Percentiles rank a stretch among this genome's conserved stretches.
phyloP scores from a whole-genome alignment of 169 alveolate genomes.

The Plasmodium sp. region DNA sequence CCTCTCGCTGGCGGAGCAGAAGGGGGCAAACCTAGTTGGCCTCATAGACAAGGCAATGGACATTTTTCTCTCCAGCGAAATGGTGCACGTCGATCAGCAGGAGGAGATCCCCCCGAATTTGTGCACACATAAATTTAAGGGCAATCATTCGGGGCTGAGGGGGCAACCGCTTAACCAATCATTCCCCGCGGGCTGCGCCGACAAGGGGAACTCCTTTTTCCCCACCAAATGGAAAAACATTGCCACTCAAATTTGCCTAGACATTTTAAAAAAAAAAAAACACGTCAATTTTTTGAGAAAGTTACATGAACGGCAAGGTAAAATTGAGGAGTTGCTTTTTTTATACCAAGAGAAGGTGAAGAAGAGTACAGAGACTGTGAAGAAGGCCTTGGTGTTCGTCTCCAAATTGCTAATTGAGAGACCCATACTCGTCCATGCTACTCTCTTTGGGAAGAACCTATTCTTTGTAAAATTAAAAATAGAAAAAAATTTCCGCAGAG shows the following conservation, averaged over 20 bases:
- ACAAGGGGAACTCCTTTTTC: conserved; percentile 56
- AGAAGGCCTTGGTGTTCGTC: conserved; percentile 70
- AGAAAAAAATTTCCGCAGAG: conserved; percentile 21
- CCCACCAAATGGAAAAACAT: conserved; percentile 73
- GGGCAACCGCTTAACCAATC: neutral
- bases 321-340: conserved; percentile 76
- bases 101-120: conserved; percentile 49
- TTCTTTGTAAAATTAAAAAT: conserved; percentile 12
- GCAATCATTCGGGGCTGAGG: neutral
- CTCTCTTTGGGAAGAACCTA: conserved; percentile 57
- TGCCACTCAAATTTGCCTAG: conserved; percentile 66
- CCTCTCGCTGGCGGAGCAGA: conserved; percentile 38
- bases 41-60: conserved; percentile 14
- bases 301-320: conserved; percentile 79
- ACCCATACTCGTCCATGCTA: conserved; percentile 75
- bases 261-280: conserved; percentile 75
- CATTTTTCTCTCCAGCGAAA: conserved; percentile 38
- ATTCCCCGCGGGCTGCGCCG: neutral
- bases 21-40: conserved; percentile 23
- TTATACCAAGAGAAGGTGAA: conserved; percentile 59
- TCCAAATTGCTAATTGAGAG: conserved; percentile 75
- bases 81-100: neutral
- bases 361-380: conserved; percentile 63
- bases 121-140: conserved; percentile 24
- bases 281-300: conserved; percentile 78